Base-by-base conservation (phyloP, 1,284 basidiomycete genomes). In the Neonothopanus nambi region DNA sequence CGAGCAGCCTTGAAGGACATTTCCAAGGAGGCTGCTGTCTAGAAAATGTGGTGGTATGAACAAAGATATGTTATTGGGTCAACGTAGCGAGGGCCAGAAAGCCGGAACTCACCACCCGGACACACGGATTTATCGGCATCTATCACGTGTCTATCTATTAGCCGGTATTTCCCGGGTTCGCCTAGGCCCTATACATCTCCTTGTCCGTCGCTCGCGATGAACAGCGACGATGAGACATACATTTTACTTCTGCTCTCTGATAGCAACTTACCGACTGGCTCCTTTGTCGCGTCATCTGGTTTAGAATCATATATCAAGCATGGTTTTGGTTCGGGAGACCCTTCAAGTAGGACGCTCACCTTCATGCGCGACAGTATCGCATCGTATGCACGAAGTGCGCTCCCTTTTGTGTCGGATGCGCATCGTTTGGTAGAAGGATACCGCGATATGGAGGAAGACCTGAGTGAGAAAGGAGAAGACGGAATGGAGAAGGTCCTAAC, bases 271-370 rank as follows among this genome's bases (percentile, higher is more conserved):
- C 94, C 93, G 1, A 91, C 89, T 6, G 93, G 93, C 28, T 87
- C 93, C 0, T 96, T 96, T 64, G 91, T 96, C 48, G 91, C 94
- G 0, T 95, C 95, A 0, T 85, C 93, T 1, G 96, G 96, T 1
- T 80, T 98, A 51, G 96, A 99, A 66, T 93, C 93, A 0, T 95
- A 87, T 66, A 71, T 83, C 30, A 87, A 91, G 36, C 96, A 99
- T 68, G 95, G 94, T 0, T 90, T 95, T 62, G 70, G 85, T 35
- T 63, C 70, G 58, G 72, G 15, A 49, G 68, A 17, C n/a, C n/a
- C n/a, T 18, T 26, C 36, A 59, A 63, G 52, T 54, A 70, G 9
- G 70, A 78, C 40, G 56, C 65, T 84, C 54, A 75, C 78, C 37
- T 95, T 93, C 67, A 60, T 94, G 17, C 77, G 78, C 30, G 82